Conservation (phyloP, 176 grass and related monocot species). For the Triticum urartu region DNA sequence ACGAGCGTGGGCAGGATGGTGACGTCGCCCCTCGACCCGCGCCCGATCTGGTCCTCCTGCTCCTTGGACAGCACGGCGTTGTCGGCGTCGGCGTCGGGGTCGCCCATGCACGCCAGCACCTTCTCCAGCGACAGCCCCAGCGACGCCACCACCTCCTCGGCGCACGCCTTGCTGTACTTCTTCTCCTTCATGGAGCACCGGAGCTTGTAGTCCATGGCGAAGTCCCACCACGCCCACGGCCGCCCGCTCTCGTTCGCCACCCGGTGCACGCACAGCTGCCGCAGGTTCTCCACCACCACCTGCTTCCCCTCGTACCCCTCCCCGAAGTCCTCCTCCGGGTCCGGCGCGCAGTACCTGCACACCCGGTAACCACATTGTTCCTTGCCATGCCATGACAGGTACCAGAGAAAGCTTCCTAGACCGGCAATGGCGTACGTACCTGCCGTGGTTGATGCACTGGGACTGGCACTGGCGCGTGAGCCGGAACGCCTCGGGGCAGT, state of each 20-base stretch:
- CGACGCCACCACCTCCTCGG: conserved; percentile 65
- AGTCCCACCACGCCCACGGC: conserved; percentile 97
- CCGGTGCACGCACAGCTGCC: conserved; percentile 90
- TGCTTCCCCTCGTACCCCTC: conserved; percentile 87
- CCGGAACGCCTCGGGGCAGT: conserved; percentile 73
- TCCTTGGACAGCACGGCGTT: conserved; percentile 81
- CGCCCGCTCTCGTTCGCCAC: conserved; percentile 63
- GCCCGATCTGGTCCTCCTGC: conserved; percentile 82
- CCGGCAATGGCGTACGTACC: conserved; percentile 24
- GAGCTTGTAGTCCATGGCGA: conserved; percentile 82
- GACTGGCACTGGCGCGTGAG: conserved; percentile 59
- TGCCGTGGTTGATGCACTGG: conserved; percentile 93
- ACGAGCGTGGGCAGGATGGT: conserved; percentile 88
- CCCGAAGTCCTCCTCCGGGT: conserved; percentile 81
- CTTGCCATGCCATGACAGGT: too few relatives aligned
- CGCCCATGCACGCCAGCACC: conserved; percentile 87
- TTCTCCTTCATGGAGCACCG: conserved; percentile 97
- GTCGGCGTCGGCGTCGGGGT: conserved; percentile 84
- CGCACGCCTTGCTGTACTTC: conserved; percentile 87
- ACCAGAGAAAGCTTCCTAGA: too few relatives aligned
- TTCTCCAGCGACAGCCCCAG: conserved; percentile 53
- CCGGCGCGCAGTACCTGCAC: conserved; percentile 75
- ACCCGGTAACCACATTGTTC: too few relatives aligned
- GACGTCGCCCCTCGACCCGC: conserved; percentile 76
- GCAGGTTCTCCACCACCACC: conserved; percentile 84